A percentile compares a stretch with the other conserved stretches of the same genome.
Conservation (phyloP, 129 eudicot genomes). For the Flaveria brownii region DNA sequence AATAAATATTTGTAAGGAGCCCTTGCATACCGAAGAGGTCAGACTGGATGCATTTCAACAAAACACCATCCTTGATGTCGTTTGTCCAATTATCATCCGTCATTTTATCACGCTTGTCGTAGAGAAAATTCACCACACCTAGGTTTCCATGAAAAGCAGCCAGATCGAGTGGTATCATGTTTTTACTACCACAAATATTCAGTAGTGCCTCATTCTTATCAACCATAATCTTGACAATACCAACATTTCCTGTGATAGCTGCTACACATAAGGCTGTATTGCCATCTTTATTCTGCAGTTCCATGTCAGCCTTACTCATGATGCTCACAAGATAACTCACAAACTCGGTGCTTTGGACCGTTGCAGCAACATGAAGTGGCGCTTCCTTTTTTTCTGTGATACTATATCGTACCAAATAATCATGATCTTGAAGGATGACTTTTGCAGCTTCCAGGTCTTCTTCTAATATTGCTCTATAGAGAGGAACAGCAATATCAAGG, state of each 20-base stretch:
- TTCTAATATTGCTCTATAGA: constrained; percentile 25
- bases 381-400: constrained; percentile 38
- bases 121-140: background rate
- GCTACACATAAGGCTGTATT: constrained; percentile 5
- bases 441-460: constrained; percentile 38
- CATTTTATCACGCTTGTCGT: background rate
- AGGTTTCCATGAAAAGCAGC: background rate
- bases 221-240: background rate
- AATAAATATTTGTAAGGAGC: background rate
- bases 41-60: constrained; percentile 3
- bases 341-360: constrained; percentile 24
- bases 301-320: background rate
- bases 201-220: background rate
- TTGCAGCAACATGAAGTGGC: constrained; percentile 46
- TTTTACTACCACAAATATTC: background rate
- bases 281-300: background rate
- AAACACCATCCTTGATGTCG: background rate
- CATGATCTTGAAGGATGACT: background rate
- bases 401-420: constrained; percentile 24
- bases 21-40: constrained; percentile 19
- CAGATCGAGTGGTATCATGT: background rate
- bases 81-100: background rate
- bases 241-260: constrained; percentile 1
- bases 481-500: constrained; percentile 25
- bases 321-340: constrained; percentile 33